Evolutionary conservation across 1,139 yeast species (phyloP).

Genomic region (Yamadazyma epiphylla): DNA sequence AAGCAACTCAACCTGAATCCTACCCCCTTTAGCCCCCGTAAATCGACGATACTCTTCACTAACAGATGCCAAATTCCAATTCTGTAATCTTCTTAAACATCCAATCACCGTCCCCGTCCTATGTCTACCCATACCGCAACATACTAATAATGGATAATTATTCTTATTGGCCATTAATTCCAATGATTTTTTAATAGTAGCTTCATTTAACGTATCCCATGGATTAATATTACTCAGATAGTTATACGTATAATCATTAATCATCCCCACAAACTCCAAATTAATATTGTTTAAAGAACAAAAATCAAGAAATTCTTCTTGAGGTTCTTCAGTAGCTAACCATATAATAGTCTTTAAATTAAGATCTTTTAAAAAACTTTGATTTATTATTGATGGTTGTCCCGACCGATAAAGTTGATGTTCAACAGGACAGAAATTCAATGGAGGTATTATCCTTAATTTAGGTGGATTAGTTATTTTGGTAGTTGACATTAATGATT

Average conservation of each 20-base stretch:
- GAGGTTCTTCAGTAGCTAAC: slow-evolving; percentile 95
- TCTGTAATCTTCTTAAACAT: slow-evolving; percentile 82
- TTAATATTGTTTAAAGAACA: slow-evolving; percentile 69
- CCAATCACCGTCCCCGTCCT: slow-evolving; percentile 96
- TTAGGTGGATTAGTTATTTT: slow-evolving; percentile 44
- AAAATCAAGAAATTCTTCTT: slow-evolving; percentile 78
- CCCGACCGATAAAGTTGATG: slow-evolving; percentile 82
- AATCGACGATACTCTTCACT: slow-evolving; percentile 92
- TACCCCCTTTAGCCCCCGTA: slow-evolving; percentile 88
- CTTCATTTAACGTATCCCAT: slow-evolving; percentile 94
- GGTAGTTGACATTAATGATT: neutral
- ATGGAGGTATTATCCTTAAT: slow-evolving; percentile 80
- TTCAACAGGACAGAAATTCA: slow-evolving; percentile 94
- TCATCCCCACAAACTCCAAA: slow-evolving; percentile 63
- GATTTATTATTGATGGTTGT: slow-evolving; percentile 94
- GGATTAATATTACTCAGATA: slow-evolving; percentile 49
- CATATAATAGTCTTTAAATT: slow-evolving; percentile 79
- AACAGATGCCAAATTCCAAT: slow-evolving; percentile 93
- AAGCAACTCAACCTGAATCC: slow-evolving; percentile 84
- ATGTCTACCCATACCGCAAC: slow-evolving; percentile 98
- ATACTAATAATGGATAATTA: slow-evolving; percentile 81
- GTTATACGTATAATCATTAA: slow-evolving; percentile 45
- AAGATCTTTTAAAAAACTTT: slow-evolving; percentile 73
- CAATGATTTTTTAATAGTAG: slow-evolving; percentile 73
- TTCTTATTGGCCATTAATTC: slow-evolving; percentile 66